Evolutionary conservation across 768 basidiomycete species (phyloP).

Genomic region (Leccinum arenicola): DNA sequence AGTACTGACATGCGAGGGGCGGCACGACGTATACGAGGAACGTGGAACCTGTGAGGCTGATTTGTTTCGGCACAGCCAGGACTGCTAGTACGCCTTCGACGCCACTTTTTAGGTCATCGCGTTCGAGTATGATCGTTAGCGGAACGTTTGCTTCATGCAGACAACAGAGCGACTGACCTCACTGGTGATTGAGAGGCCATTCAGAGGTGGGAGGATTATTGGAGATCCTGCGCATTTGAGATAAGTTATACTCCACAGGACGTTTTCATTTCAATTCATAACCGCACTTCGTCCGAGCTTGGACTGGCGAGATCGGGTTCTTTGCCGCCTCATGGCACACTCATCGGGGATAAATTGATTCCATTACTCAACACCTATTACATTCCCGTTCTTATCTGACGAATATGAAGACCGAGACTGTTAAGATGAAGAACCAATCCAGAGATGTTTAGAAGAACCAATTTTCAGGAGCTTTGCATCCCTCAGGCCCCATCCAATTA

Average conservation of each 20-base stretch:
- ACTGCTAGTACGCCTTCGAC: slow-evolving; percentile 1
- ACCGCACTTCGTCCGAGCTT: slow-evolving; percentile 1
- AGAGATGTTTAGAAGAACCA: no score
- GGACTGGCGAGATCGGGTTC: neutral
- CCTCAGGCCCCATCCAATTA: no score
- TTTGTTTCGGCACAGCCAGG: slow-evolving; percentile 1
- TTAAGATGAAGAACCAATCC: neutral
- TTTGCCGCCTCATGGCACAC: neutral
- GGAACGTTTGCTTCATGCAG: neutral
- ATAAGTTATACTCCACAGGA: neutral
- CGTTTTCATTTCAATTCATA: neutral
- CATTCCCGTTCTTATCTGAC: neutral
- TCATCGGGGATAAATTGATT: neutral
- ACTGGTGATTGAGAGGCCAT: neutral
- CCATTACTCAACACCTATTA: neutral
- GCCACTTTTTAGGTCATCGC: neutral
- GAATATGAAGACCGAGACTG: neutral
- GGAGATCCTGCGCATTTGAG: neutral
- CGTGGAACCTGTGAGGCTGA: slow-evolving; percentile 20
- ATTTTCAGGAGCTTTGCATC: no score
- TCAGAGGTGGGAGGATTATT: neutral
- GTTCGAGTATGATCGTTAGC: neutral
- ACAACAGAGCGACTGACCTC: slow-evolving; percentile 4
- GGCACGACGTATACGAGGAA: slow-evolving; percentile 39
- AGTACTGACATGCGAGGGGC: slow-evolving; percentile 45